These are phyloP conservation scores for Salix purpurea DNA, from an alignment of 345 rosid genomes.

Conservation along the genomic window DNA sequence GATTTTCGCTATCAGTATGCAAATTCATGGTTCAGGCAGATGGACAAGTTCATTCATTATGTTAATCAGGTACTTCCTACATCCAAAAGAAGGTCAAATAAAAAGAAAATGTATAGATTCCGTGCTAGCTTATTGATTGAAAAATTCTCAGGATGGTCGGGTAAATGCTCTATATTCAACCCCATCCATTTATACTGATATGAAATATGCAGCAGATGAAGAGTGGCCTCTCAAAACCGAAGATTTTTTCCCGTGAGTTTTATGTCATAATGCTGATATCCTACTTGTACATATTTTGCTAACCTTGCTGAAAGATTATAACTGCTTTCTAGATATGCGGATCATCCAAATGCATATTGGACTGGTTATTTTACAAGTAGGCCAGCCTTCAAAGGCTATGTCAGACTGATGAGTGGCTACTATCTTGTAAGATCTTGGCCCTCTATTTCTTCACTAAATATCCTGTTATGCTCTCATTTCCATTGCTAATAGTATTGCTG, in stretches of 20 bases:
- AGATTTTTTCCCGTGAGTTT: constrained; percentile 89
- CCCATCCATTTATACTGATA: constrained; percentile 86
- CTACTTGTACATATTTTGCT: background rate
- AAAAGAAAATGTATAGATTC: background rate
- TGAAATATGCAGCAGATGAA: constrained; percentile 68
- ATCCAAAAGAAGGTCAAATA: background rate
- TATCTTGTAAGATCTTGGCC: constrained; percentile 53
- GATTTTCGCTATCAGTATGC: constrained; percentile 97
- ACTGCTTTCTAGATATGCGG: constrained; percentile 64
- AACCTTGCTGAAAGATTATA: constrained; percentile 3
- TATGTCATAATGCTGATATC: constrained; percentile 3
- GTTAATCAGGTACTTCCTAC: constrained; percentile 58
- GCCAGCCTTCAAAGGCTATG: constrained; percentile 79
- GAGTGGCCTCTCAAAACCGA: constrained; percentile 86
- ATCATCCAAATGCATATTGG: constrained; percentile 89
- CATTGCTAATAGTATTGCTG: constrained; percentile 8
- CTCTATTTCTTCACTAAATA: background rate
- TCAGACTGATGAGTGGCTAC: constrained; percentile 75
- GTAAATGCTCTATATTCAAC: constrained; percentile 87
- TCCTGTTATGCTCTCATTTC: background rate
- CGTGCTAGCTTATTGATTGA: no score
- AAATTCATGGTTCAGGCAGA: constrained; percentile 89
- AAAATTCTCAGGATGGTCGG: constrained; percentile 73
- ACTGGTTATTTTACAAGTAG: constrained; percentile 95
- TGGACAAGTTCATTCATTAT: constrained; percentile 95